Evolutionary conservation across 345 rosid genomes (phyloP).

Genomic region (Populus tremula): DNA sequence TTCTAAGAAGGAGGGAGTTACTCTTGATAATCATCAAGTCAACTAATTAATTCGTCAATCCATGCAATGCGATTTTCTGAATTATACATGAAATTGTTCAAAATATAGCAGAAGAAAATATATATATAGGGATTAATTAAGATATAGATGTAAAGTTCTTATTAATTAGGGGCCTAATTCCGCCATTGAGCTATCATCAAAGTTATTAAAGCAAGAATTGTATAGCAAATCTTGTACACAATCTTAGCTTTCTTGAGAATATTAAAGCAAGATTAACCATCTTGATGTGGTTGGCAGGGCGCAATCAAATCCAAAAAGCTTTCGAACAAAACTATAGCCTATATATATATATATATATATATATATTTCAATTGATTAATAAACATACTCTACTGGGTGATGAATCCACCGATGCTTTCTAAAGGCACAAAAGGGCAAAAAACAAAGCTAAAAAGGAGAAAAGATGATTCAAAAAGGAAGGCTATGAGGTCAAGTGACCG

Average conservation of each 20-base stretch:
- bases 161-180: not conserved
- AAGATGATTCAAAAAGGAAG: slow-evolving; percentile 3
- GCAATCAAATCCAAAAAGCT: slow-evolving; percentile 3
- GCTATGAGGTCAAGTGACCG: slow-evolving; percentile 18
- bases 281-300: slow-evolving; percentile 13
- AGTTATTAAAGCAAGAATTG: not conserved
- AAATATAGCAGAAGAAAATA: not conserved
- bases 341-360: not conserved
- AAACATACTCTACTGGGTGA: slow-evolving; percentile 2
- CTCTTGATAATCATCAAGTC: not conserved
- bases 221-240: not conserved
- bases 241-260: not conserved
- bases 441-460: slow-evolving; percentile 16
- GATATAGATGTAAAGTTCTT: not conserved
- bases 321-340: not conserved
- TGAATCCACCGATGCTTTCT: slow-evolving; percentile 23
- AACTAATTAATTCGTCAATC: not conserved
- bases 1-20: too few relatives aligned
- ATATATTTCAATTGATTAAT: not conserved
- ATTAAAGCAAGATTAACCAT: not conserved
- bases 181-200: not conserved
- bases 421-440: slow-evolving; percentile 26
- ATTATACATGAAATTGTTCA: not conserved
- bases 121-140: not conserved
- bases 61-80: not conserved